A percentile compares a stretch with the other conserved stretches of the same genome.
phyloP scores from a whole-genome alignment of 345 rosid genomes.

The Geranium brycei region DNA sequence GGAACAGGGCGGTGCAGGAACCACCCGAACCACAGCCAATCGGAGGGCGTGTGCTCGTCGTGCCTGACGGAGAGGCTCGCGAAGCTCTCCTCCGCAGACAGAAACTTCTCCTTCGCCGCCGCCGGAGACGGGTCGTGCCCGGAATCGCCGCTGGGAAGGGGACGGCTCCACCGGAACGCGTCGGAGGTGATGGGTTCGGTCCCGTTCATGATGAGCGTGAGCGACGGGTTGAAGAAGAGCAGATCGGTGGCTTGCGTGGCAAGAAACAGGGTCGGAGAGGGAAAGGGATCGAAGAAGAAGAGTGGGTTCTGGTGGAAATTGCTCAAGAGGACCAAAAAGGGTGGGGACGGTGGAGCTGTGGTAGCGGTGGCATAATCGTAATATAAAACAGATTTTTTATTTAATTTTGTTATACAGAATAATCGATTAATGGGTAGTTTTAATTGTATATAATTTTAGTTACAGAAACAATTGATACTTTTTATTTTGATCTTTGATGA shows the following conservation, averaged over 20 bases:
- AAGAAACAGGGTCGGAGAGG: slow-evolving; percentile 1
- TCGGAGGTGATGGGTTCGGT: neutral
- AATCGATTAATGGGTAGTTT: too few species aligned
- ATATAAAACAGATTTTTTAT: too few species aligned
- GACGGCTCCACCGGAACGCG: neutral
- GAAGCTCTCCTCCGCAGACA: neutral
- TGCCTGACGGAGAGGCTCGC: neutral
- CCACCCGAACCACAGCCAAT: neutral
- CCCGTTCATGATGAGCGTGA: neutral
- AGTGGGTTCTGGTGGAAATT: slow-evolving; percentile 3
- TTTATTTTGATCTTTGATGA: too few species aligned
- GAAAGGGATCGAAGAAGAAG: neutral
- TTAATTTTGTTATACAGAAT: too few species aligned
- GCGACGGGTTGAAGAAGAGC: slow-evolving; percentile 5
- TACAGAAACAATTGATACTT: too few species aligned
- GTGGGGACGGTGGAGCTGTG: too few species aligned
- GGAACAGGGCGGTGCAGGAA: neutral
- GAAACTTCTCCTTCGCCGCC: too few species aligned
- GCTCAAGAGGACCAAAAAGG: neutral
- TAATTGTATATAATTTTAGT: too few species aligned
- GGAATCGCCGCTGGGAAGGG: neutral
- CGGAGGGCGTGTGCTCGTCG: neutral
- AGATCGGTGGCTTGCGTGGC: slow-evolving; percentile 5
- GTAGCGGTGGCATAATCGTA: too few species aligned
- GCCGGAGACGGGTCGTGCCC: neutral